Base-by-base conservation (phyloP, 164 flowering plant genomes). In the Saururus chinensis region DNA sequence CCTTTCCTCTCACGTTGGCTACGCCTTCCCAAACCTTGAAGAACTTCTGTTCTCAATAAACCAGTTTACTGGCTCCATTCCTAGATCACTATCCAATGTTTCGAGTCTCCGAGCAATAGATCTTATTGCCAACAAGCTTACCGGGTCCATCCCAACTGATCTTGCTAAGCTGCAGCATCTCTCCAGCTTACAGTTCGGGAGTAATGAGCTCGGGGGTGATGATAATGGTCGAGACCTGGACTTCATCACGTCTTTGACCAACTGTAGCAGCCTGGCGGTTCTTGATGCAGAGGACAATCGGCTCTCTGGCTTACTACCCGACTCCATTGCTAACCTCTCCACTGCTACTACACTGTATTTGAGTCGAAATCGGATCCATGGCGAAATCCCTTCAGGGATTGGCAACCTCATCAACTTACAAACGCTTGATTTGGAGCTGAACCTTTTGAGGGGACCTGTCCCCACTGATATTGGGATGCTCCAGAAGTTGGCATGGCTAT, bases 1-100 rank as follows among this genome's bases (percentile, higher is more conserved):
- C 8, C 35, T 37, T 7, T 35, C 65, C 16, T 1, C 57, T 7
- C 22, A 52, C 23, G 7, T 62, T 49, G 82, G 74, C 1, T 14
- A 22, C 7, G 68, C 35, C 7, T 67, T 80, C 16, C 79, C 82
- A 0, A 75, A 68, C 24, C 78, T 82, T 48, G 9, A 51, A 35
- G 19, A 1, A 25, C 57, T 82, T 66, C 60, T 60, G 8, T 55
- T 68, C 13, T 61, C 77, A 51, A 0, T 64, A 30, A 80, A 82
- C 37, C 53, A 67, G 1, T 70, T 82, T 60, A 74, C 82, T 1
- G 88, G 88, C 1, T 9, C n/a, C 9, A 73, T 83, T 55, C 85
- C 88, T 4, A 69, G 56, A 0, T 77, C 84, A 12, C 68, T 83
- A 68, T 66, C 59, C 60, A 79, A 77, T 48, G 63, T 69, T 53